Base-by-base conservation (phyloP, 164 flowering plant genomes). In the Akebia trifoliata region DNA sequence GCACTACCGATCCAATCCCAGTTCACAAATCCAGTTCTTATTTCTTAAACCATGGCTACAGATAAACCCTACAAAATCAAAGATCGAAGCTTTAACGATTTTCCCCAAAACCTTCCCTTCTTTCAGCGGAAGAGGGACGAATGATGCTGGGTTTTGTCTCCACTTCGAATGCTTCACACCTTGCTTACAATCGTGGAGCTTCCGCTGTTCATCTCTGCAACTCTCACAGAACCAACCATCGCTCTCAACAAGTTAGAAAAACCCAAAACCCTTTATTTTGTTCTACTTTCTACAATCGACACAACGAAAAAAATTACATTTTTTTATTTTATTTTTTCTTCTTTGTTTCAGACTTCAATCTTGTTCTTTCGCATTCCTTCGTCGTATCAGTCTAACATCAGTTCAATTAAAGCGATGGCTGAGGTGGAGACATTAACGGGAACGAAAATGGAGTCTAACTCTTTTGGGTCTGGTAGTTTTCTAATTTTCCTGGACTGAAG, bases 361-460 rank as follows among this genome's bases (percentile, higher is more conserved):
- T 63, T 42, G 4, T 39, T 26, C 50, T 46, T 5, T 7, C 18
- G 8, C 40, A 62, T 50, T 15, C 37, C 69, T 1, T 18, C 37
- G 11, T 64, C 68, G 28, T 26, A 58, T 54, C 61, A 50, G 2
- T 59, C 54, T 38, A 65, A 61, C 3, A 28, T 48, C 22, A 10
- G 25, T 10, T 45, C 69, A 8, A 17, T 74, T 42, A 70, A 38
- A 50, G 73, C 74, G 51, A 72, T 78, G 78, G 66, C 78, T 15
- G 61, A 52, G 25, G 32, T 64, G 1, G 75, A 61, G 32, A 68
- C 68, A 5, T 2, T 65, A 11, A 28, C 77, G 1, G 30, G 15
- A 36, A 4, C 68, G 2, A 46, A 65, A 36, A 15, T 17, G 15
- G 64, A 31, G 35, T 47, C 62, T 30, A 57, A 46, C n/a, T 49